A percentile compares a stretch with the other conserved stretches of the same genome.
Evolutionary conservation across 2,329 filamentous ascomycete species (phyloP).

Genomic region (Colletotrichum higginsianum): DNA sequence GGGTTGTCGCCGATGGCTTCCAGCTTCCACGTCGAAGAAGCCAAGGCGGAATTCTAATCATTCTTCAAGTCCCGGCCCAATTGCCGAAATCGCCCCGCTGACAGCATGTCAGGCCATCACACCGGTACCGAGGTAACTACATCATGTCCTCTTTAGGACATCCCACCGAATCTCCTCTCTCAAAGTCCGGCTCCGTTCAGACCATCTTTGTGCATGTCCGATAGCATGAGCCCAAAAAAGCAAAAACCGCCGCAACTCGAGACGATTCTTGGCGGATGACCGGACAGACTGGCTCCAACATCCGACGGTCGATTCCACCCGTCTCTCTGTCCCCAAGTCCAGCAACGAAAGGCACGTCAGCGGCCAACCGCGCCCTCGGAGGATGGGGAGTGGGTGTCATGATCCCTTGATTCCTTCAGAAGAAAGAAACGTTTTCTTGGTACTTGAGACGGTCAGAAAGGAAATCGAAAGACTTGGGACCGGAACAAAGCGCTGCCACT

Average conservation of each 20-base stretch:
- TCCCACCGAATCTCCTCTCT: constrained; percentile 15
- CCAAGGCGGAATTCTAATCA: neutral
- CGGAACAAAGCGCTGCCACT: constrained; percentile 24
- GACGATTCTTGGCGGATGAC: constrained; percentile 22
- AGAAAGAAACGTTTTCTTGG: neutral
- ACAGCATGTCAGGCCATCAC: neutral
- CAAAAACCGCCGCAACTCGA: neutral
- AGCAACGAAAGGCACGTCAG: constrained; percentile 7
- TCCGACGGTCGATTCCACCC: constrained; percentile 1
- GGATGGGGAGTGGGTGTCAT: neutral
- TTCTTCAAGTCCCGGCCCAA: neutral
- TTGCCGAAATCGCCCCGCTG: constrained; percentile 9
- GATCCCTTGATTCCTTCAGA: neutral
- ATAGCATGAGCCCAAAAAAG: neutral
- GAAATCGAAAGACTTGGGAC: constrained; percentile 8
- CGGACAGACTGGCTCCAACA: constrained; percentile 8
- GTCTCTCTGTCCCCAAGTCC: neutral
- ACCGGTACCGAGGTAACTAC: constrained; percentile 4
- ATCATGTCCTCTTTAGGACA: neutral
- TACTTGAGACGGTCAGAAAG: constrained; percentile 12
- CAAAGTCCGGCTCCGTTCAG: constrained; percentile 1
- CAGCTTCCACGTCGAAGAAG: no score
- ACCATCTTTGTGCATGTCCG: neutral
- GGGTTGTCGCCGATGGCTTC: neutral
- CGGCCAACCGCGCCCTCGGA: neutral